These are phyloP conservation scores for Xerocomus brunneocitrinus DNA, from an alignment of 768 basidiomycete genomes.

Conservation along the genomic window DNA sequence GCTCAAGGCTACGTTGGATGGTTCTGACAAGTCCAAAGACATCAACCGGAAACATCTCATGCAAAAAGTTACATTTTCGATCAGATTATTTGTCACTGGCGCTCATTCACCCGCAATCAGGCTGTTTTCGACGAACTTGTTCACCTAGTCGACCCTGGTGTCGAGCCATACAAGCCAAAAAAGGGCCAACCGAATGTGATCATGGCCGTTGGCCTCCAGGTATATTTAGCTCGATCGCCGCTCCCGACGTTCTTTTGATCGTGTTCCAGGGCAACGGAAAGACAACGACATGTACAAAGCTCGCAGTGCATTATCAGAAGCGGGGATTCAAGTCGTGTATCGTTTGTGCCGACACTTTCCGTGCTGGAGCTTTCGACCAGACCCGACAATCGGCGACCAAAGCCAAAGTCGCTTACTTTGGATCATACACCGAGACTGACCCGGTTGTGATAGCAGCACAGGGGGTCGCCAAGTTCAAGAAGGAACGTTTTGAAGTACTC, in stretches of 20 bases:
- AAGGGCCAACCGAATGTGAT: conserved; percentile 92
- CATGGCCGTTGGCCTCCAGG: conserved; percentile 97
- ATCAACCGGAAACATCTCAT: conserved; percentile 80
- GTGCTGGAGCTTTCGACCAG: conserved; percentile 99
- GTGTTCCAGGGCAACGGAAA: conserved; percentile 84
- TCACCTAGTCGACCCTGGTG: conserved; percentile 89
- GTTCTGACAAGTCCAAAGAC: conserved; percentile 71
- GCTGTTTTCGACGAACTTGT: conserved; percentile 97
- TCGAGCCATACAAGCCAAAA: conserved; percentile 93
- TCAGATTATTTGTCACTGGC: neutral
- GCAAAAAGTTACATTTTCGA: conserved; percentile 63
- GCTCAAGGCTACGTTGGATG: conserved; percentile 77
- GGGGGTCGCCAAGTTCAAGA: conserved; percentile 95
- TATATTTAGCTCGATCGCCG: conserved; percentile 30
- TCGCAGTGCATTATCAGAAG: conserved; percentile 96
- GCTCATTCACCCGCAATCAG: conserved; percentile 38
- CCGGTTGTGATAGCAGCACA: conserved; percentile 92
- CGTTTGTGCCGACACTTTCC: conserved; percentile 98
- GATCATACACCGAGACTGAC: conserved; percentile 98
- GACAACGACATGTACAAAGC: conserved; percentile 98
- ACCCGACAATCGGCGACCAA: conserved; percentile 98
- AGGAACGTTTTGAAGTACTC: conserved; percentile 97
- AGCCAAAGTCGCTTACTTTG: conserved; percentile 98
- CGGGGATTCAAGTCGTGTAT: conserved; percentile 96
- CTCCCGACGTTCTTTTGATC: conserved; percentile 1